Evolutionary conservation across 1,284 basidiomycete genomes (phyloP).

Genomic region (Rhizoctonia solani): DNA sequence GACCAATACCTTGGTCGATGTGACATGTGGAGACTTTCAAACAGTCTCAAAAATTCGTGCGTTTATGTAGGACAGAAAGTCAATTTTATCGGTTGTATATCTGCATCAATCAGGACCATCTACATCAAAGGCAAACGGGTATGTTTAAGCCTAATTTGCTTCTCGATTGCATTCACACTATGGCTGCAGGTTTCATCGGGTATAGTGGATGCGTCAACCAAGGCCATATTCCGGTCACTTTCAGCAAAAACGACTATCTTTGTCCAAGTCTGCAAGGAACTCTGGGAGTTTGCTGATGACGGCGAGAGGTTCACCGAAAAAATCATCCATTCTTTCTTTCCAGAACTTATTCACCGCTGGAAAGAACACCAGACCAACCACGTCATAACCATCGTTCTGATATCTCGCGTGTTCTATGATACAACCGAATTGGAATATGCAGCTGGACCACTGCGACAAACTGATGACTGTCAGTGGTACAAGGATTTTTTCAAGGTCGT

Average conservation of each 20-base stretch:
- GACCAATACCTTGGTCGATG: constrained; percentile 91
- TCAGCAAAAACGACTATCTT: constrained; percentile 92
- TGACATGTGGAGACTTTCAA: constrained; percentile 89
- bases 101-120: constrained; percentile 78
- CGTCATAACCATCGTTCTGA: constrained; percentile 91
- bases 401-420: constrained; percentile 93
- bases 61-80: constrained; percentile 72
- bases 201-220: constrained; percentile 81
- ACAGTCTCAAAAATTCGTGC: constrained; percentile 59
- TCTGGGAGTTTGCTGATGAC: constrained; percentile 97
- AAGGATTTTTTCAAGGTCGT: constrained; percentile 97
- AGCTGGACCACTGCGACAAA: constrained; percentile 70
- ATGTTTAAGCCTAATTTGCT: constrained; percentile 37
- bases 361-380: constrained; percentile 85
- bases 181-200: constrained; percentile 70
- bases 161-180: constrained; percentile 21
- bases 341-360: constrained; percentile 83
- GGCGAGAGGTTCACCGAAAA: constrained; percentile 97
- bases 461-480: constrained; percentile 79
- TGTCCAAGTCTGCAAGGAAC: constrained; percentile 91
- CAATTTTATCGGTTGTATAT: constrained; percentile 74
- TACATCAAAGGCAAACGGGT: constrained; percentile 69
- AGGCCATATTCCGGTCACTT: constrained; percentile 86
- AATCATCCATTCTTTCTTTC: constrained; percentile 90
- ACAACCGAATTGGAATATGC: constrained; percentile 78